Evolutionary conservation across 2,329 filamentous ascomycete species (phyloP), one percentile per base, ranked within the genome.

Genomic region (Neophaeococcomyces mojaviensis): DNA sequence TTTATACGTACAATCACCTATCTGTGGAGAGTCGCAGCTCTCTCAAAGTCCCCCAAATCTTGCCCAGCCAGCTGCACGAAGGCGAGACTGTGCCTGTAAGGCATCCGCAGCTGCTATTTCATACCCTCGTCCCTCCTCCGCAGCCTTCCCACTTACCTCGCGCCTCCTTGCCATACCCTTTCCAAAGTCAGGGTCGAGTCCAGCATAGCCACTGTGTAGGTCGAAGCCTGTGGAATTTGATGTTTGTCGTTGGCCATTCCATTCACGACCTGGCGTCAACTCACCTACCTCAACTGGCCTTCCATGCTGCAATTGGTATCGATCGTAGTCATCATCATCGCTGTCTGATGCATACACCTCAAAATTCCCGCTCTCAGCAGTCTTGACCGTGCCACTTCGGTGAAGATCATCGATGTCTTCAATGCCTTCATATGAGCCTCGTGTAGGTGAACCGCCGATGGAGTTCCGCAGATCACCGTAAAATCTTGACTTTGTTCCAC

Each of bases 111-210:
- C 26, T 6, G 52, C 46, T 28, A 47, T 51, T 19, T 36, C 16
- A 49, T 57, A 46, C n/a, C 32, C 45, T 19, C 68, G 60, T 3
- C 69, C 68, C 58, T 72, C 69, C 48, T 72, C 69, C 0, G 64
- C 68, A 12, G 70, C 55, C 46, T 71, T 71, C 2, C 68, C 69
- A 47, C 68, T 71, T 15, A 72, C 69, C 44, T 72, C 68, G 33
- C 68, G 61, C 44, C 68, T 59, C 45, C 69, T 59, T n/a, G 68
- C 68, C 30, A 71, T 67, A 1, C 68, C 68, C 10, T 36, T 46
- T 8, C 55, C 56, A 45, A 58, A 58, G 24, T 57, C 55, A 5
- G 52, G 41, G 3, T 52, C 55, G 3, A 58, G 41, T 9, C 54
- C 56, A 16, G 55, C 56, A 50, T 58, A 58, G 2, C 53, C 50